These are phyloP conservation scores for Hippophae tibetana DNA, from an alignment of 306 rosid species.

Conservation along the genomic window DNA sequence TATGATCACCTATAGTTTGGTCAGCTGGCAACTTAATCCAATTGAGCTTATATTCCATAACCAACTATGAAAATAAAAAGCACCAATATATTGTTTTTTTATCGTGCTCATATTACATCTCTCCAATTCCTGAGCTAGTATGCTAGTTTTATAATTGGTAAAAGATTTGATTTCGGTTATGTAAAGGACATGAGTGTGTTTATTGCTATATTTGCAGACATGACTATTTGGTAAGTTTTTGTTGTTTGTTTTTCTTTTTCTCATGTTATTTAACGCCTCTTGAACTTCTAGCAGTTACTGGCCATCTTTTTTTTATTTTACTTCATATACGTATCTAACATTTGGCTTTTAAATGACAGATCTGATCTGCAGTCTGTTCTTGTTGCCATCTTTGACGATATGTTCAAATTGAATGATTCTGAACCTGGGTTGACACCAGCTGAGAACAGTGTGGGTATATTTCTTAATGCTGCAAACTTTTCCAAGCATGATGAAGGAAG, in stretches of 20 bases:
- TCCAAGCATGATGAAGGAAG: slow-evolving; percentile 34
- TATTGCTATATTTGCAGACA: too few relatives aligned
- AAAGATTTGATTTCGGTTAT: too few relatives aligned
- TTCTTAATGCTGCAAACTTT: slow-evolving; percentile 58
- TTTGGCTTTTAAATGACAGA: slow-evolving; percentile 43
- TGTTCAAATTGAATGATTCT: slow-evolving; percentile 33
- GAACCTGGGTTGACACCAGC: slow-evolving; percentile 40
- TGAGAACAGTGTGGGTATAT: slow-evolving; percentile 38
- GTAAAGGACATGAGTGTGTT: too few relatives aligned
- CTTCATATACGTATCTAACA: slow-evolving; percentile 20
- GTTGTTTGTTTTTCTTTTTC: background rate
- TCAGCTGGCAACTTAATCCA: too few relatives aligned
- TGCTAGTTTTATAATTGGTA: too few relatives aligned
- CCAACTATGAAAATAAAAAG: too few relatives aligned
- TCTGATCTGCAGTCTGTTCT: slow-evolving; percentile 68
- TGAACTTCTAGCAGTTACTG: background rate
- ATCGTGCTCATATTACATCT: too few relatives aligned
- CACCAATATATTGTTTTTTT: too few relatives aligned
- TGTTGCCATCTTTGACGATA: slow-evolving; percentile 33
- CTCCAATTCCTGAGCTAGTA: too few relatives aligned
- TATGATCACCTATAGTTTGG: background rate
- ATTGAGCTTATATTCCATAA: too few relatives aligned
- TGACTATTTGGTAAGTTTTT: too few relatives aligned
- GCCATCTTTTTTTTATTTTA: slow-evolving; percentile 7
- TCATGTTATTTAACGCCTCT: background rate